Conservation (phyloP, 2,329 filamentous ascomycete genomes). For the Phialophora verrucosa region DNA sequence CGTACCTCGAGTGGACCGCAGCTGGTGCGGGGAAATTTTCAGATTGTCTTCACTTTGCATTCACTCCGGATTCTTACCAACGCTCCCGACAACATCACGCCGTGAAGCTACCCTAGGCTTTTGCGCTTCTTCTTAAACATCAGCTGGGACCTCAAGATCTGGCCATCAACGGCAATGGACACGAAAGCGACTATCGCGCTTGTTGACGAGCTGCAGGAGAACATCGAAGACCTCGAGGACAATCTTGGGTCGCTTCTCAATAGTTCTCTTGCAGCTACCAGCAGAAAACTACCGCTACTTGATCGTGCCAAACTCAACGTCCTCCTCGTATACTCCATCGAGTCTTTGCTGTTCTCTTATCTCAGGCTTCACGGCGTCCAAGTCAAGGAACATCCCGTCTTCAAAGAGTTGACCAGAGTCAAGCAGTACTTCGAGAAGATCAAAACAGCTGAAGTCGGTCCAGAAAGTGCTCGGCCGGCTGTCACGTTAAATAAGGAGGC, state of each 20-base stretch:
- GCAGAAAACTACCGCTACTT: constrained; percentile 83
- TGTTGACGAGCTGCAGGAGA: constrained; percentile 74
- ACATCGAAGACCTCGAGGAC: constrained; percentile 79
- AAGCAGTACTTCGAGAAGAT: constrained; percentile 94
- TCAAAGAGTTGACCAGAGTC: constrained; percentile 81
- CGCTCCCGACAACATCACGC: not conserved
- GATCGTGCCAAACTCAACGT: constrained; percentile 94
- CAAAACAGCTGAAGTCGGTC: constrained; percentile 70
- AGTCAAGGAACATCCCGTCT: constrained; percentile 83
- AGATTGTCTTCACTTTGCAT: not conserved
- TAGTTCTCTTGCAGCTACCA: constrained; percentile 67
- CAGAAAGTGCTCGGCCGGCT: constrained; percentile 60
- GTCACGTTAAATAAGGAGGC: constrained; percentile 74
- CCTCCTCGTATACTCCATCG: constrained; percentile 84
- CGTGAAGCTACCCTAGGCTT: not conserved
- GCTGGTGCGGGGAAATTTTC: not conserved
- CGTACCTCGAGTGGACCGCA: not conserved
- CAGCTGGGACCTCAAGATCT: not conserved
- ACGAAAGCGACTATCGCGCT: constrained; percentile 60
- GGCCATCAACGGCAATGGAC: constrained; percentile 21
- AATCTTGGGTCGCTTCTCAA: constrained; percentile 74
- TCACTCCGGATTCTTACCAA: not conserved
- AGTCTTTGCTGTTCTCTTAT: constrained; percentile 79
- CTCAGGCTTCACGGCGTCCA: constrained; percentile 79
- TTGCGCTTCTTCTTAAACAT: not conserved